Percentiles rank a stretch among this genome's conserved stretches.
Conservation (phyloP, 2,329 filamentous ascomycete species). For the Colletotrichum cordylinicola region DNA sequence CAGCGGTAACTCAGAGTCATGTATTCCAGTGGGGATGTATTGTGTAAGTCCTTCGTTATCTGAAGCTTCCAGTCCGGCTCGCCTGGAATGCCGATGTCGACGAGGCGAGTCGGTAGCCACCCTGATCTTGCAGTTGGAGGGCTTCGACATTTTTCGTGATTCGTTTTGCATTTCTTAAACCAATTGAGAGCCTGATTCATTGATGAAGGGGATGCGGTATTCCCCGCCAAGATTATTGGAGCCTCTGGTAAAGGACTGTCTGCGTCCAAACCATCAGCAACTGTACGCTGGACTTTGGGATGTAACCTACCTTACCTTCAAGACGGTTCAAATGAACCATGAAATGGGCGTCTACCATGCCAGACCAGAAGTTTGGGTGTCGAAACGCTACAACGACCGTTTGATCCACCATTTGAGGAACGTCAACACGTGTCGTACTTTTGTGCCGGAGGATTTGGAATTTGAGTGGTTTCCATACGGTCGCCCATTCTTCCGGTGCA, state of each 20-base stretch:
- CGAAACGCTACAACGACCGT: background rate
- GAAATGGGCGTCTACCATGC: background rate
- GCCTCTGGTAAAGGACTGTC: background rate
- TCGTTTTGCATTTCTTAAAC: background rate
- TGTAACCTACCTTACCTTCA: background rate
- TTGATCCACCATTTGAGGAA: background rate
- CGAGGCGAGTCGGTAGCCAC: background rate
- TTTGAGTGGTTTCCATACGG: background rate
- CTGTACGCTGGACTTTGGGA: background rate
- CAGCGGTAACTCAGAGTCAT: background rate
- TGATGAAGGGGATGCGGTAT: background rate
- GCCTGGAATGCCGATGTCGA: background rate
- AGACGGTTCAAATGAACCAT: background rate
- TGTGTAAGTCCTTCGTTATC: background rate
- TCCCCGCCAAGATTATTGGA: background rate
- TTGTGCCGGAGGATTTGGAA: background rate
- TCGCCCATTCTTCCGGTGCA: background rate
- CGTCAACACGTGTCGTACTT: background rate
- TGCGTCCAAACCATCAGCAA: fast-evolving
- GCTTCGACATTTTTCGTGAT: background rate
- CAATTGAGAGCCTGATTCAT: background rate
- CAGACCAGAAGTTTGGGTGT: background rate
- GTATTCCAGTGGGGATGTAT: background rate
- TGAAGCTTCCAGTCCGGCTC: background rate
- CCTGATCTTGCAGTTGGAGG: background rate